These are phyloP conservation scores for Gastrolobium bilobum DNA, from an alignment of 306 rosid species.

Conservation along the genomic window DNA sequence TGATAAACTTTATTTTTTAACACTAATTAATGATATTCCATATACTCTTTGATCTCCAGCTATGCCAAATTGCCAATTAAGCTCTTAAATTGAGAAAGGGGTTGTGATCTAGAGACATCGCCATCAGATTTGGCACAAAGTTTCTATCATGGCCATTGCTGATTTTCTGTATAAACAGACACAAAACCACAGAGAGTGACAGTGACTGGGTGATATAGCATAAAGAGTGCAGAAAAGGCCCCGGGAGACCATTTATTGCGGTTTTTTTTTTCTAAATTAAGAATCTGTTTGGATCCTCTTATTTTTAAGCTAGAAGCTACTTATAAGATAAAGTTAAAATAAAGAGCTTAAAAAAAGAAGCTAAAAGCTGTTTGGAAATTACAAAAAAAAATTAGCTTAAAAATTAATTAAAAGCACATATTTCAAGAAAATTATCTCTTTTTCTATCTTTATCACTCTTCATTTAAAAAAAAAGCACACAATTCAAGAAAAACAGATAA, in stretches of 20 bases:
- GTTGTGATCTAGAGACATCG: background rate
- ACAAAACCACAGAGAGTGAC: background rate
- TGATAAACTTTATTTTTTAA: background rate
- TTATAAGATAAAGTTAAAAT: too few relatives aligned
- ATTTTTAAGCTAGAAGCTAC: too few relatives aligned
- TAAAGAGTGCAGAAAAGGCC: slow-evolving; percentile 11
- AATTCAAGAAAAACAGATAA: too few relatives aligned
- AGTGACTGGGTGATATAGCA: slow-evolving; percentile 12
- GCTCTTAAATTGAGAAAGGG: background rate
- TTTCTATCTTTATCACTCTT: too few relatives aligned
- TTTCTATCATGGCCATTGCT: background rate
- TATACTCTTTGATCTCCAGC: background rate
- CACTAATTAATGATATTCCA: background rate
- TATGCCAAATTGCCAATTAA: background rate
- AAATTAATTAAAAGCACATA: too few relatives aligned
- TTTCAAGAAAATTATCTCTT: too few relatives aligned
- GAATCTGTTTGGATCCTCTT: too few relatives aligned
- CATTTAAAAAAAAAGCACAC: too few relatives aligned
- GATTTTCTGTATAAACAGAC: background rate
- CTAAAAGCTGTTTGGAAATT: too few relatives aligned
- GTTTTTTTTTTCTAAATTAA: slow-evolving; percentile 25
- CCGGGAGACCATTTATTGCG: slow-evolving; percentile 32
- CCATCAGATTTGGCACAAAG: background rate
- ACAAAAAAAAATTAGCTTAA: too few relatives aligned
- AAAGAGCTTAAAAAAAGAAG: too few relatives aligned